phyloP scores from a whole-genome alignment of 257 asterid species.

The Capsicum pubescens region DNA sequence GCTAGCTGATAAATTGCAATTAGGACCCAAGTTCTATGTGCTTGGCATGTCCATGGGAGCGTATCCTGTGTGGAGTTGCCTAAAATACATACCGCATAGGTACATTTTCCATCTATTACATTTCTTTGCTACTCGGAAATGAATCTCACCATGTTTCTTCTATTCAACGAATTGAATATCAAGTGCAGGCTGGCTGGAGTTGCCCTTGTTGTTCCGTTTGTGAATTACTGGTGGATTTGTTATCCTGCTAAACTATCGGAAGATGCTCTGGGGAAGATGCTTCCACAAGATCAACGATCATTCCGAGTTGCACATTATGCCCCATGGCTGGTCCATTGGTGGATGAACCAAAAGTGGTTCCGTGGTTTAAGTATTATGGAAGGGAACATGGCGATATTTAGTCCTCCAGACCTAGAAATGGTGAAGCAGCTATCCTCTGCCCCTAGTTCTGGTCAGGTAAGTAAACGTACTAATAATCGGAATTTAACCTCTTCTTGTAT shows the following conservation, averaged over 20 bases:
- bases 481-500: too few species aligned
- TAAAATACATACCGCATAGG: conserved; percentile 81
- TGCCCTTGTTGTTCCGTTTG: conserved; percentile 74
- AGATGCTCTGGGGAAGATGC: conserved; percentile 42
- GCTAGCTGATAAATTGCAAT: conserved; percentile 71
- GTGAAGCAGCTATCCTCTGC: conserved; percentile 46
- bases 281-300: conserved; percentile 55
- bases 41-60: conserved; percentile 86
- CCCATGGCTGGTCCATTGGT: conserved; percentile 82
- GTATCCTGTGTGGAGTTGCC: conserved; percentile 68
- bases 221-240: conserved; percentile 77
- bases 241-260: conserved; percentile 59
- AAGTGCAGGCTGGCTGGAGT: conserved; percentile 69
- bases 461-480: not conserved
- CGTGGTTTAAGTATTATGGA: conserved; percentile 54
- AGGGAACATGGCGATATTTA: conserved; percentile 53
- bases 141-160: conserved; percentile 4
- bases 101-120: conserved; percentile 34
- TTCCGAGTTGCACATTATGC: conserved; percentile 66
- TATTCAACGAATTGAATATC: not conserved
- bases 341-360: conserved; percentile 90
- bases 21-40: conserved; percentile 70
- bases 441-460: conserved; percentile 67
- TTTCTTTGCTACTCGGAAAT: not conserved
- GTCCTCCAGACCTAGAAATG: conserved; percentile 64